phyloP scores from a whole-genome alignment of 2,329 filamentous ascomycete genomes.

The Aspergillus japonicus region DNA sequence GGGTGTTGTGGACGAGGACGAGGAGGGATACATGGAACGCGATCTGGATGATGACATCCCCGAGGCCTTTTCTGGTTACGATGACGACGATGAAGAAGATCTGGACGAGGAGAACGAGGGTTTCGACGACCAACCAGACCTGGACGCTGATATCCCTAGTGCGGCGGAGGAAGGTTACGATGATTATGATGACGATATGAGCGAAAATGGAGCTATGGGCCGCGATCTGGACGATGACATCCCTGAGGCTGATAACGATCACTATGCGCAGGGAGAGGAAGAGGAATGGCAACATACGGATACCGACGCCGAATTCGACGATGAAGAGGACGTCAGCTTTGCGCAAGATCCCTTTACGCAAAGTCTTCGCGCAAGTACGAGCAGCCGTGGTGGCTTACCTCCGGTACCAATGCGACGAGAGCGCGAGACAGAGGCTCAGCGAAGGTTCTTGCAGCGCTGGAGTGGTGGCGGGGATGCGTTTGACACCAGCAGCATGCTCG shows the following conservation, averaged over 20 bases:
- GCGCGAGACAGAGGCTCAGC: conserved; percentile 41
- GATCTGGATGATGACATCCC: conserved; percentile 74
- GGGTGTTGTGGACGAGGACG: conserved; percentile 54
- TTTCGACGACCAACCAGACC: conserved; percentile 45
- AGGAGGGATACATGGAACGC: conserved; percentile 48
- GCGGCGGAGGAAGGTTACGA: conserved; percentile 41
- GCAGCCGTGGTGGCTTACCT: conserved; percentile 33
- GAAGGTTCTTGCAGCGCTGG: conserved; percentile 41
- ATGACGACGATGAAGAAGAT: conserved; percentile 41
- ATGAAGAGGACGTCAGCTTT: conserved; percentile 38
- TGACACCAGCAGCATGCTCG: conserved; percentile 36
- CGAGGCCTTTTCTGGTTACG: conserved; percentile 54
- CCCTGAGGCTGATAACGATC: conserved; percentile 49
- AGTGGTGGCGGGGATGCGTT: conserved; percentile 39
- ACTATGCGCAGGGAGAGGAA: conserved; percentile 51
- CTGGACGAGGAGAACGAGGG: conserved; percentile 43
- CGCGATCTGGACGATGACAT: conserved; percentile 53
- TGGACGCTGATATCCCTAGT: conserved; percentile 63
- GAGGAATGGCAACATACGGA: conserved; percentile 74
- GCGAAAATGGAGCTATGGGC: conserved; percentile 57
- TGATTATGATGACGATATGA: conserved; percentile 44
- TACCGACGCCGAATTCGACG: conserved; percentile 63
- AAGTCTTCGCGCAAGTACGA: conserved; percentile 35
- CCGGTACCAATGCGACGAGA: conserved; percentile 25
- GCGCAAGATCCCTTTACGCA: conserved; percentile 26